Percentiles rank a stretch among this genome's conserved stretches.
These are phyloP conservation scores for Neonectria punicea DNA, from an alignment of 2,329 filamentous ascomycete species.

Conservation along the genomic window DNA sequence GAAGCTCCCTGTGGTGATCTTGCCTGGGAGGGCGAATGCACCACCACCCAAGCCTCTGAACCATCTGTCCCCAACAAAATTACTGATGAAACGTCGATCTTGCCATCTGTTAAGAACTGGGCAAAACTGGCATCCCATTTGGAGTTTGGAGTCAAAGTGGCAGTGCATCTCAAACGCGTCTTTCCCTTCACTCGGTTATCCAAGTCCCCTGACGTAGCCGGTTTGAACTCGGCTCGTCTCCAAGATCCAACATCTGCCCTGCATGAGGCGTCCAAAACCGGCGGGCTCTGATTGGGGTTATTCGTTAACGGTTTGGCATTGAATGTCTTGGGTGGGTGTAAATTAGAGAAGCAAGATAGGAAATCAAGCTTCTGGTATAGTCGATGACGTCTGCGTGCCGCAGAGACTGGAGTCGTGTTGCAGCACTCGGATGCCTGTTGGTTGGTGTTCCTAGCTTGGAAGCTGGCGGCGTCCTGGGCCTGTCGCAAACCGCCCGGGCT, in stretches of 20 bases:
- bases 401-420: background rate
- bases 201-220: background rate
- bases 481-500: too few relatives aligned
- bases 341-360: slow-evolving; percentile 17
- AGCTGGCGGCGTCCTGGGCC: background rate
- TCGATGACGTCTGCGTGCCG: slow-evolving; percentile 39
- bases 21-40: background rate
- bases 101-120: background rate
- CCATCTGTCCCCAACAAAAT: background rate
- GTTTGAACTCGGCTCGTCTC: background rate
- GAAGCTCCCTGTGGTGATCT: too few relatives aligned
- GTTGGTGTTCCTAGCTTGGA: slow-evolving; percentile 5
- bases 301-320: slow-evolving; percentile 24
- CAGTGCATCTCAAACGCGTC: background rate
- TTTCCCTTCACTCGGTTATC: background rate
- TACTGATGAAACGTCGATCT: background rate
- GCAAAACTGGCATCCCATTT: background rate
- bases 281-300: background rate
- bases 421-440: background rate
- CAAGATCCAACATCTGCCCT: background rate
- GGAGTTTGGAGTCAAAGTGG: background rate
- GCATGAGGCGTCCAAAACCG: background rate
- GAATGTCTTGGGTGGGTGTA: slow-evolving; percentile 15
- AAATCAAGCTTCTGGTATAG: slow-evolving; percentile 38
- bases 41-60: background rate